Evolutionary conservation across 148 eudicot species (phyloP).

Genomic region (Bassia scoparia): DNA sequence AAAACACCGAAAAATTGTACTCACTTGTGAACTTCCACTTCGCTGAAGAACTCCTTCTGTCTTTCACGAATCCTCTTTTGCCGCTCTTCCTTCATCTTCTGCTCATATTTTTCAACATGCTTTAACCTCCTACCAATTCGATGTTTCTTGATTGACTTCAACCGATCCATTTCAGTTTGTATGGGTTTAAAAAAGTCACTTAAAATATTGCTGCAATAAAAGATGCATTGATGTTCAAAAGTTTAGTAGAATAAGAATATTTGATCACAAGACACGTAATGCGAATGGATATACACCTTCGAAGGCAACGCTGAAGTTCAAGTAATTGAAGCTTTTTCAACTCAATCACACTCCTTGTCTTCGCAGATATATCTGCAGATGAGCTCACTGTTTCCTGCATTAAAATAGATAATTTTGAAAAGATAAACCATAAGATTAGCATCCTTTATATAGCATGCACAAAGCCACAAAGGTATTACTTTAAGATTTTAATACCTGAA

Average conservation of each 20-base stretch:
- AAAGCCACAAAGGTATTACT: background rate
- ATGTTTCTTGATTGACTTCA: slow-evolving; percentile 82
- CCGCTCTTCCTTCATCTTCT: slow-evolving; percentile 96
- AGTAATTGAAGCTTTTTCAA: slow-evolving; percentile 88
- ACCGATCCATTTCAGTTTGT: slow-evolving; percentile 66
- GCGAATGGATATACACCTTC: slow-evolving; percentile 50
- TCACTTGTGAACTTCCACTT: slow-evolving; percentile 86
- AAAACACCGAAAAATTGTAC: slow-evolving; percentile 10
- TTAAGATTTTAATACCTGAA: background rate
- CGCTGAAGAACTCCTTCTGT: slow-evolving; percentile 97
- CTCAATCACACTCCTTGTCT: slow-evolving; percentile 93
- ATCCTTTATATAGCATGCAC: background rate
- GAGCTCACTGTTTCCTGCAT: slow-evolving; percentile 82
- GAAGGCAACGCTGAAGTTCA: slow-evolving; percentile 85
- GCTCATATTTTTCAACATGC: slow-evolving; percentile 85
- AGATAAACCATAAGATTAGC: background rate
- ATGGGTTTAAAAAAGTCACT: slow-evolving; percentile 86
- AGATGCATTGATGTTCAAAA: background rate
- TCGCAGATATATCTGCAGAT: slow-evolving; percentile 85
- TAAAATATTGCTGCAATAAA: slow-evolving; percentile 66
- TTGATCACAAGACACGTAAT: background rate
- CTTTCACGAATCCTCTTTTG: slow-evolving; percentile 88
- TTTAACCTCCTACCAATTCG: slow-evolving; percentile 91
- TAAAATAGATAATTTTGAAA: slow-evolving; percentile 2
- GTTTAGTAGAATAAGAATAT: background rate